Evolutionary conservation across 345 rosid species (phyloP).

Genomic region (Ceriops decandra): DNA sequence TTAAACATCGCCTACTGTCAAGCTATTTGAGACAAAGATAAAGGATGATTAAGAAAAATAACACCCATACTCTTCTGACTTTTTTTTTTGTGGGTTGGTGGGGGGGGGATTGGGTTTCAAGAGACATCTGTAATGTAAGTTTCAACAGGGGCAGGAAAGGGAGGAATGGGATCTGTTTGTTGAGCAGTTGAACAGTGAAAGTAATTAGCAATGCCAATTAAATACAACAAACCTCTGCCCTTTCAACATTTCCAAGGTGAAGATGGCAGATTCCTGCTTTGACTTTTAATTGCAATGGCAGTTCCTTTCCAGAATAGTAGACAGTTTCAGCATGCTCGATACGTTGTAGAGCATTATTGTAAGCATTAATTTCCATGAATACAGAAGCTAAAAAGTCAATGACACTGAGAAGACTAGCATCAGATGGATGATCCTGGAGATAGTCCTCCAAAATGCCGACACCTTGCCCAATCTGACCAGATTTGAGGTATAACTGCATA

Average conservation of each 20-base stretch:
- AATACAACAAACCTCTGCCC: constrained; percentile 71
- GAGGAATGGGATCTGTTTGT: background rate
- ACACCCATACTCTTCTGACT: too few species aligned
- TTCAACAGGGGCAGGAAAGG: too few species aligned
- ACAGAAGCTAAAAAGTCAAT: constrained; percentile 60
- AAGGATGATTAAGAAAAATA: too few species aligned
- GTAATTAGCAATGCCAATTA: background rate
- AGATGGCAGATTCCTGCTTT: constrained; percentile 84
- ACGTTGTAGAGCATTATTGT: constrained; percentile 65
- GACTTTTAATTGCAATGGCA: constrained; percentile 56
- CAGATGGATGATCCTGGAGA: constrained; percentile 50
- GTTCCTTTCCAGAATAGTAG: constrained; percentile 44
- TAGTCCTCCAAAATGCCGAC: constrained; percentile 61
- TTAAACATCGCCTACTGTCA: too few species aligned
- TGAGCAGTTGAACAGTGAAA: background rate
- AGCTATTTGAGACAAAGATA: too few species aligned
- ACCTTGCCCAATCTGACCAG: constrained; percentile 60
- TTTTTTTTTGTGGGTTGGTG: too few species aligned
- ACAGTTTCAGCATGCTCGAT: constrained; percentile 44
- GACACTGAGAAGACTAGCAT: constrained; percentile 46
- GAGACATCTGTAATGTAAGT: too few species aligned
- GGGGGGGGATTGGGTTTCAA: too few species aligned
- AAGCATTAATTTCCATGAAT: constrained; percentile 61
- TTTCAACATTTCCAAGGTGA: constrained; percentile 57
- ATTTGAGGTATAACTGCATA: constrained; percentile 61